Conservation (phyloP, 1,284 basidiomycete species). For the Apiotrichum siamense region DNA sequence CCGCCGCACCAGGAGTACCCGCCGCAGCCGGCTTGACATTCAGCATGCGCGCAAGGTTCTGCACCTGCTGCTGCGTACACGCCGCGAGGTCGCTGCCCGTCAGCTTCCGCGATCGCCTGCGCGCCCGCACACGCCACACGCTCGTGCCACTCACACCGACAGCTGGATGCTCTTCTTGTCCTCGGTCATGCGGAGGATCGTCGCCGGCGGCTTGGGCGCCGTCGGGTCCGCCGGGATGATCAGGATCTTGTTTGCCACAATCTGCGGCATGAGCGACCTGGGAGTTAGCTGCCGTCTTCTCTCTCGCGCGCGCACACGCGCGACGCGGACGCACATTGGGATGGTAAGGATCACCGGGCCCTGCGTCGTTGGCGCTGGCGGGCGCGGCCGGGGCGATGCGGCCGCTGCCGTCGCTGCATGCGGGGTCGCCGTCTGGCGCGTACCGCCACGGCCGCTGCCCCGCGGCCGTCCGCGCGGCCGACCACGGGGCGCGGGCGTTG, state of each 20-base stretch:
- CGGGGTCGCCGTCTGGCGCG: background rate
- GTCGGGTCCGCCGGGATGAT: conserved; percentile 17
- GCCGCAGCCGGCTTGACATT: conserved; percentile 21
- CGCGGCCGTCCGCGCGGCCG: conserved; percentile 17
- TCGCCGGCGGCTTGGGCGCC: conserved; percentile 27
- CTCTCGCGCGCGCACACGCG: too few relatives aligned
- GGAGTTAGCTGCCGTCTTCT: background rate
- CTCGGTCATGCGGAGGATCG: conserved; percentile 27
- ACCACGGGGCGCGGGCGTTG: conserved; percentile 8
- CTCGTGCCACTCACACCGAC: conserved; percentile 26
- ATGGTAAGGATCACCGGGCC: conserved; percentile 17
- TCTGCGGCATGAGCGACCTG: conserved; percentile 11
- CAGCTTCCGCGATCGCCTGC: conserved; percentile 1
- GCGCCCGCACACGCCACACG: too few relatives aligned
- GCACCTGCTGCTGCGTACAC: conserved; percentile 29
- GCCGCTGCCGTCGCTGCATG: conserved; percentile 3
- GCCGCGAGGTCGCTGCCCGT: conserved; percentile 18
- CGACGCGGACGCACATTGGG: conserved; percentile 8
- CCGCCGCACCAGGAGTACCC: background rate
- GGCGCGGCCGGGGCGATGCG: background rate
- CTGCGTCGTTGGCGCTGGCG: background rate
- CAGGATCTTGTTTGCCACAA: conserved; percentile 15
- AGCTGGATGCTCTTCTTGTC: conserved; percentile 32
- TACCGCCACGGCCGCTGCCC: conserved; percentile 14
- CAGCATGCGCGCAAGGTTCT: conserved; percentile 30